Base-by-base conservation (phyloP, 1,284 basidiomycete genomes). In the Naganishia sp. region DNA sequence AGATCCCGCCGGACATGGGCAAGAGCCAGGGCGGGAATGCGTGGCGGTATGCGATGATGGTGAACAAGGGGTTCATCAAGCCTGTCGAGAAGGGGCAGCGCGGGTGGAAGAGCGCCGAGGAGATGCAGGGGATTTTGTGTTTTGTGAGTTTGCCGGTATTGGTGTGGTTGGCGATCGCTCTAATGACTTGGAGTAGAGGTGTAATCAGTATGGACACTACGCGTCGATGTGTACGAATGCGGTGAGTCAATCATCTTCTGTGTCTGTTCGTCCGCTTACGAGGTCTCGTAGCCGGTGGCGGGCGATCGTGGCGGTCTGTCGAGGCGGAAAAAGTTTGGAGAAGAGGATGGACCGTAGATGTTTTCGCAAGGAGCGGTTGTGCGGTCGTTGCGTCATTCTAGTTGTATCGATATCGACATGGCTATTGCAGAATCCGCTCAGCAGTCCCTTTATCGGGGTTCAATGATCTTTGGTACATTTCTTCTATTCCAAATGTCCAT, bases 221-320 rank as follows among this genome's bases (percentile, higher is more conserved):
- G 65, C 65, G 16, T 61, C 65, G 11, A 60, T 66, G 52, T 66
- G 65, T 23, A 60, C 65, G 1, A 66, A 66, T 36, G 50, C 65
- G n/a, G 64, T 66, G 42, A 66, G 64, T 66, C 50, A 7, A 21
- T 21, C 21, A 21, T 21, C 21, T 21, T 21, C 21, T 21, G 21
- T 21, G 21, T 21, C 21, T 21, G 21, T 21, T 21, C 21, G 21
- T 21, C 21, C 21, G 21, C 48, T 54, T 42, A 54, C 33, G 13
- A 31, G 7, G 15, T 50, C n/a, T 10, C 18, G n/a, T 42, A 66
- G 64, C 52, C 76, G 28, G 74, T 77, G 7, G 77, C 78, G 2
- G 78, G 78, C 1, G 78, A 80, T 68, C 70, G 78, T 63, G 78
- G 78, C 21, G 78, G 78, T 1, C 66, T 78, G 55, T 46, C 45